Evolutionary conservation across 1,139 yeast genomes (phyloP).

Genomic region (Zygosaccharomyces pseudobailii): DNA sequence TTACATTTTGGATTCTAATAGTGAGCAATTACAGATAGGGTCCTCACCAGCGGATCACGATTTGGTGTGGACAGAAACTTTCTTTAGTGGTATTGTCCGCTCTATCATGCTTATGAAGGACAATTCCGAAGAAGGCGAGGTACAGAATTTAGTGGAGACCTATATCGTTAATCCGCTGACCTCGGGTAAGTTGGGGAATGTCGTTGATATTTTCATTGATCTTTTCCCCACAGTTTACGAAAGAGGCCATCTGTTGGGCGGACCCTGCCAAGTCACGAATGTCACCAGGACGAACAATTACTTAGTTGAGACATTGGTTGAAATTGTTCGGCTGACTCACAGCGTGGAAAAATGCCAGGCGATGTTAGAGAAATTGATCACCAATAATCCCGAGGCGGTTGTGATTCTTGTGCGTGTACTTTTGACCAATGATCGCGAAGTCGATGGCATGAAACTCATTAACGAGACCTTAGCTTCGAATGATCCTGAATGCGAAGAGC

Average conservation of each 20-base stretch:
- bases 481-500: conserved; percentile 43
- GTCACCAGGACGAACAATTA: conserved; percentile 76
- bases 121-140: conserved; percentile 66
- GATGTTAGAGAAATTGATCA: conserved; percentile 41
- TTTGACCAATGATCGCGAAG: conserved; percentile 67
- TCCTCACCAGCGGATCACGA: conserved; percentile 36
- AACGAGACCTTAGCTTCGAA: conserved; percentile 53
- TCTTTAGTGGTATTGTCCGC: conserved; percentile 71
- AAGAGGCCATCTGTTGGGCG: conserved; percentile 64
- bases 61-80: conserved; percentile 74
- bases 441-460: conserved; percentile 67
- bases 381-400: conserved; percentile 44
- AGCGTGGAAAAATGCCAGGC: conserved; percentile 59
- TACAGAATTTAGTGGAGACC: conserved; percentile 53
- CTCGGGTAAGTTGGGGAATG: conserved; percentile 41
- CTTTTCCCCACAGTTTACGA: conserved; percentile 59
- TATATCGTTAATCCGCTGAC: conserved; percentile 63
- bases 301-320: conserved; percentile 75
- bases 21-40: conserved; percentile 38
- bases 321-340: conserved; percentile 66
- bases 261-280: conserved; percentile 44
- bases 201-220: conserved; percentile 37
- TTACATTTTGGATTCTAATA: conserved; percentile 52
- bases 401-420: conserved; percentile 51
- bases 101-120: conserved; percentile 68